Evolutionary conservation across 2,329 filamentous ascomycete species (phyloP).

Genomic region (Trichophyton rubrum): DNA sequence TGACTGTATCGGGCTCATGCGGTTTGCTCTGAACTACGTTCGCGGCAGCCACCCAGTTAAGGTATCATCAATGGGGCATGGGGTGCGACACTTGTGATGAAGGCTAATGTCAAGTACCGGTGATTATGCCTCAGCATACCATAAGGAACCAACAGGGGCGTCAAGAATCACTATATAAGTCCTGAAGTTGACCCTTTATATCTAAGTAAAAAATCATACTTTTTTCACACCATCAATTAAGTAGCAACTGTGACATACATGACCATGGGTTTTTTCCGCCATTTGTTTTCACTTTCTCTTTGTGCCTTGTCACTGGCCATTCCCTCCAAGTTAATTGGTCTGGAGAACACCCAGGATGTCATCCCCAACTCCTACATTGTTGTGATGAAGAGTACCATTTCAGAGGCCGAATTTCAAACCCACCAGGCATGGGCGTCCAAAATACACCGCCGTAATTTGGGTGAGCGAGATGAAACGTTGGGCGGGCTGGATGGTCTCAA

Average conservation of each 20-base stretch:
- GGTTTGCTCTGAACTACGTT: background rate
- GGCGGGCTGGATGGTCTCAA: slow-evolving; percentile 3
- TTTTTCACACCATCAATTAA: background rate
- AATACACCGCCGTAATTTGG: background rate
- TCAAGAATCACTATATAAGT: background rate
- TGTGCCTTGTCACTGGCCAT: background rate
- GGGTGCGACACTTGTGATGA: background rate
- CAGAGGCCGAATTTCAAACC: slow-evolving; percentile 3
- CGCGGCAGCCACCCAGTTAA: background rate
- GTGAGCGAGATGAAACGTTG: background rate
- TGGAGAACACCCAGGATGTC: background rate
- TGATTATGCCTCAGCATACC: background rate
- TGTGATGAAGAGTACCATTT: slow-evolving; percentile 8
- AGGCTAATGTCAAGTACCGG: background rate
- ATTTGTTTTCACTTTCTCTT: background rate
- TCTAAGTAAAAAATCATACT: background rate
- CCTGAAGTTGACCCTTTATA: background rate
- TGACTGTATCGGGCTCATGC: background rate
- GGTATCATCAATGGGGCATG: background rate
- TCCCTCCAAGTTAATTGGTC: background rate
- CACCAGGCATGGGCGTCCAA: slow-evolving; percentile 5
- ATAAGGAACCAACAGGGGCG: background rate
- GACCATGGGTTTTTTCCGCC: background rate
- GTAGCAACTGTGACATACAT: background rate
- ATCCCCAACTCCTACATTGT: slow-evolving; percentile 9